Percentiles rank a stretch among this genome's conserved stretches.
Conservation (phyloP, 441 rosid species). For the California macrophylla region DNA sequence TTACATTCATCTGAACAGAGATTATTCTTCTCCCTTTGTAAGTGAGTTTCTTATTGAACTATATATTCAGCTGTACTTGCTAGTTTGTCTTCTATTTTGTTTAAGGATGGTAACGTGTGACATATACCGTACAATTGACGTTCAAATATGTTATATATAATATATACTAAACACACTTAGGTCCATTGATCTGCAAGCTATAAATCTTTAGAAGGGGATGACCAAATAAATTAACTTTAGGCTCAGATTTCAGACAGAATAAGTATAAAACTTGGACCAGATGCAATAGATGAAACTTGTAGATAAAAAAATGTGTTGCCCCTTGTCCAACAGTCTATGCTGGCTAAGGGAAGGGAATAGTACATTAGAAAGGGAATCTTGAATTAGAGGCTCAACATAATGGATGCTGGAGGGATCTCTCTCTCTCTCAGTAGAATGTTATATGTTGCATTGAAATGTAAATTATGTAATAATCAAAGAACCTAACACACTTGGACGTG, state of each 20-base stretch:
- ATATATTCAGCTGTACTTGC: conserved; percentile 6
- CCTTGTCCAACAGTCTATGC: not conserved
- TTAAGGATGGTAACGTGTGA: not conserved
- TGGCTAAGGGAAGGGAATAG: not conserved
- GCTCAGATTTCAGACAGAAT: not conserved
- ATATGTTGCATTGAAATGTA: not conserved
- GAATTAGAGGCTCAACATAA: not conserved
- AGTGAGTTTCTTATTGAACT: conserved; percentile 19
- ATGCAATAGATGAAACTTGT: not conserved
- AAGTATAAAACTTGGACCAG: not conserved
- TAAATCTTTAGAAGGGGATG: not conserved
- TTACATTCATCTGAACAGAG: conserved; percentile 62
- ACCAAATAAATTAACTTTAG: not conserved
- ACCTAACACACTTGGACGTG: not conserved
- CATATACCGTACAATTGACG: not conserved
- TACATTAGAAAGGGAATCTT: not conserved
- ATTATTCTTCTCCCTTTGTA: conserved; percentile 70
- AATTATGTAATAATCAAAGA: not conserved
- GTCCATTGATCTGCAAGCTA: not conserved
- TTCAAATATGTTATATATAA: no score
- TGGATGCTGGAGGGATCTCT: not conserved
- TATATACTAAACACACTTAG: no score
- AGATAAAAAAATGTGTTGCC: not conserved
- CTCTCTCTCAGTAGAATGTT: not conserved
- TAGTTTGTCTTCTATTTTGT: conserved; percentile 6